Percentiles rank a stretch among this genome's conserved stretches.
Evolutionary conservation across 495 filamentous ascomycete genomes (phyloP).

Genomic region (Aspergillus cavernicola): DNA sequence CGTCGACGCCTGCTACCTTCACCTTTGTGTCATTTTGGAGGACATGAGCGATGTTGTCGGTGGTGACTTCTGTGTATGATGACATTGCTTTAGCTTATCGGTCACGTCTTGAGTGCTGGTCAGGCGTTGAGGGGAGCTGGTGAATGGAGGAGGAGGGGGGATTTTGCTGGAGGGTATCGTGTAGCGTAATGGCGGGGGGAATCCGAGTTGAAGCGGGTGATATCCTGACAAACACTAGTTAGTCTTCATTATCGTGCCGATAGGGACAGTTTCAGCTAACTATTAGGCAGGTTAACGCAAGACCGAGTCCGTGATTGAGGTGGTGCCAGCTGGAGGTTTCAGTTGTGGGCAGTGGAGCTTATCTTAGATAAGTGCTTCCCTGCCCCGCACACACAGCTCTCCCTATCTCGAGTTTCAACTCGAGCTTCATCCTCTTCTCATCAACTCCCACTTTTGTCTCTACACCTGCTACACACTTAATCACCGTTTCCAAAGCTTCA

Average conservation of each 20-base stretch:
- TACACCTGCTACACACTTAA: background rate
- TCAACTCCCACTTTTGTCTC: background rate
- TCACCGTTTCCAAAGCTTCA: background rate
- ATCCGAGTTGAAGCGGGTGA: background rate
- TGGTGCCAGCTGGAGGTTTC: background rate
- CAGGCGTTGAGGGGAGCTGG: background rate
- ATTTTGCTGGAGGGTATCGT: too few relatives aligned
- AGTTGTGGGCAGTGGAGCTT: constrained; percentile 1
- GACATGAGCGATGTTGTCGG: constrained; percentile 56
- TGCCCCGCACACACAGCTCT: background rate
- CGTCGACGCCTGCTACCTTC: constrained; percentile 89
- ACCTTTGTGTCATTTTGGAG: constrained; percentile 76
- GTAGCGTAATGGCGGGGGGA: background rate
- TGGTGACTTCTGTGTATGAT: constrained; percentile 41
- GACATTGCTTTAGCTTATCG: background rate
- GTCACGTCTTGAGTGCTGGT: background rate
- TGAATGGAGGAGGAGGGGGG: too few relatives aligned
- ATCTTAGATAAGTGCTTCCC: constrained; percentile 4
- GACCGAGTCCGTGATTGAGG: background rate
- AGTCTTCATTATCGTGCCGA: background rate
- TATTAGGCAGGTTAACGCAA: background rate
- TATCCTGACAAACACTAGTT: background rate
- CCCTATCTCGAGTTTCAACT: background rate
- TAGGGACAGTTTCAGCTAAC: background rate
- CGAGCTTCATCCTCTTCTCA: too few relatives aligned